Evolutionary conservation across 2,329 filamentous ascomycete genomes (phyloP).

Genomic region (Podosphaera leucotricha): DNA sequence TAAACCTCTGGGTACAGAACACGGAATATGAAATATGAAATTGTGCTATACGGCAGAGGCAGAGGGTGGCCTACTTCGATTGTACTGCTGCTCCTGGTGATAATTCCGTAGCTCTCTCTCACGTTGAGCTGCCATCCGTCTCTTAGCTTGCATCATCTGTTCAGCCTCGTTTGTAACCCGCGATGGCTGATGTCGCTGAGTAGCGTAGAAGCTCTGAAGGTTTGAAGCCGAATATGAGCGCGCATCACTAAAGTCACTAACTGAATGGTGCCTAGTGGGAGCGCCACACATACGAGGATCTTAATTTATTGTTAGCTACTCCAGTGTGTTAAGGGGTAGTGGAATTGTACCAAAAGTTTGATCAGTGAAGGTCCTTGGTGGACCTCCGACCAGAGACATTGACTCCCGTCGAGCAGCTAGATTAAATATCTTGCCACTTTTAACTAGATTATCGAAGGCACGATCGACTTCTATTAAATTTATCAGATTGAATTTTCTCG

Average conservation of each 20-base stretch:
- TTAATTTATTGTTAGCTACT: slow-evolving; percentile 16
- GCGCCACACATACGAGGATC: slow-evolving; percentile 45
- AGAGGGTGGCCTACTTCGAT: slow-evolving; percentile 85
- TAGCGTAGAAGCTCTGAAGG: slow-evolving; percentile 82
- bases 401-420: slow-evolving; percentile 55
- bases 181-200: slow-evolving; percentile 74
- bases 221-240: slow-evolving; percentile 53
- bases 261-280: slow-evolving; percentile 56
- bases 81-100: slow-evolving; percentile 99
- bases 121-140: slow-evolving; percentile 95
- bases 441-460: slow-evolving; percentile 82
- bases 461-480: slow-evolving; percentile 62
- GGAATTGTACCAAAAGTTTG: slow-evolving; percentile 25
- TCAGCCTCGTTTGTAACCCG: slow-evolving; percentile 74
- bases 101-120: slow-evolving; percentile 98
- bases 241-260: slow-evolving; percentile 55
- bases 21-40: slow-evolving; percentile 7
- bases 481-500: slow-evolving; percentile 5
- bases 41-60: slow-evolving; percentile 46
- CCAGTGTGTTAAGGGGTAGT: slow-evolving; percentile 5
- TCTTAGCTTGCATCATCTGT: slow-evolving; percentile 97
- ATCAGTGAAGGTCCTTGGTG: slow-evolving; percentile 30
- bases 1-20: slow-evolving; percentile 15
- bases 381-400: slow-evolving; percentile 36
- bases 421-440: slow-evolving; percentile 84